A percentile compares a stretch with the other conserved stretches of the same genome.
phyloP scores from a whole-genome alignment of 352 stramenopile genomes.

The Pythium phragmitis region DNA sequence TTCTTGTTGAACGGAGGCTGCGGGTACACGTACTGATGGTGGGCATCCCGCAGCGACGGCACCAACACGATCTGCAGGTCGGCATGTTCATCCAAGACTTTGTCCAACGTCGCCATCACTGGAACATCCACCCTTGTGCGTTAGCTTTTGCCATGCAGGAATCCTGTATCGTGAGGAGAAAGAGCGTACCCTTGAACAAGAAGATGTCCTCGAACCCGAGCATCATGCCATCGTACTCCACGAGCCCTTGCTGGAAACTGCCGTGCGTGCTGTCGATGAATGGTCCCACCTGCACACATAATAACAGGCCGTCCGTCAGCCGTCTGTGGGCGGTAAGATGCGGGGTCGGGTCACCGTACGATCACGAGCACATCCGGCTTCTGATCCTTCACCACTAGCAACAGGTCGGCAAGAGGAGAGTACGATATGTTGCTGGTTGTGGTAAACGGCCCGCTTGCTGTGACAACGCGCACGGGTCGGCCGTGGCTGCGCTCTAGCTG shows the following conservation, averaged over 20 bases:
- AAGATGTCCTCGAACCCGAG: constrained; percentile 85
- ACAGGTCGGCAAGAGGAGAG: constrained; percentile 92
- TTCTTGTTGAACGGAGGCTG: constrained; percentile 93
- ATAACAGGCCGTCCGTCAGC: neutral
- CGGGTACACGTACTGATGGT: constrained; percentile 94
- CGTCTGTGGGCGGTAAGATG: neutral
- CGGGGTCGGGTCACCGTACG: constrained; percentile 27
- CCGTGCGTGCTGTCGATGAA: constrained; percentile 96
- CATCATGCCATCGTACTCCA: constrained; percentile 80
- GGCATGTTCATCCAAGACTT: constrained; percentile 47
- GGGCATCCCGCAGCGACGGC: constrained; percentile 94
- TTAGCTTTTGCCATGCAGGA: neutral
- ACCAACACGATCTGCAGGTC: constrained; percentile 91
- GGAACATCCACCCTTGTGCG: neutral
- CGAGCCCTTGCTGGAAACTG: constrained; percentile 82
- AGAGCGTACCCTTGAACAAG: constrained; percentile 69
- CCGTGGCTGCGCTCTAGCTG: constrained; percentile 39
- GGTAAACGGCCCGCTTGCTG: constrained; percentile 94
- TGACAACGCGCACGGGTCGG: constrained; percentile 75
- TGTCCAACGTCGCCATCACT: constrained; percentile 82
- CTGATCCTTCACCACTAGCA: constrained; percentile 75
- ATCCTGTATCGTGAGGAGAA: neutral
- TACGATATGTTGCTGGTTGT: constrained; percentile 94
- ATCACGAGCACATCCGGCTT: constrained; percentile 95
- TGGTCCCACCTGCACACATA: constrained; percentile 75